Evolutionary conservation across 2,329 filamentous ascomycete species (phyloP).

Genomic region (Raffaelea arxii): DNA sequence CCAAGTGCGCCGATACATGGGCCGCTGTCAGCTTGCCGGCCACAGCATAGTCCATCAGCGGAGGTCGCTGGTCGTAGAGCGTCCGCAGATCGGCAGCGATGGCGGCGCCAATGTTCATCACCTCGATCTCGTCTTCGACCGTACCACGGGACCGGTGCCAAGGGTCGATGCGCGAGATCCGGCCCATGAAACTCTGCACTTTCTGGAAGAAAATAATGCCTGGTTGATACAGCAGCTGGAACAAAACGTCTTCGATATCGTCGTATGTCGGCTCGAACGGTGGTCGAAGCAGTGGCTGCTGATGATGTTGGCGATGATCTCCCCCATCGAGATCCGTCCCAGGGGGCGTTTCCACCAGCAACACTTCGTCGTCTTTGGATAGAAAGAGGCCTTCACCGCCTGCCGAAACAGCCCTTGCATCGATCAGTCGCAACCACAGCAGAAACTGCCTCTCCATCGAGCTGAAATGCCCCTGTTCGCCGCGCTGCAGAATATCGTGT

Average conservation of each 20-base stretch:
- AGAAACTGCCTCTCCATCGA: conserved; percentile 36
- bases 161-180: conserved; percentile 45
- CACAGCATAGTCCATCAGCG: conserved; percentile 46
- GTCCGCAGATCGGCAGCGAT: conserved; percentile 41
- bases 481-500: conserved; percentile 35
- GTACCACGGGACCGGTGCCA: conserved; percentile 47
- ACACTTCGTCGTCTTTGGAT: conserved; percentile 33
- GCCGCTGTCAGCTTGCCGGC: conserved; percentile 37
- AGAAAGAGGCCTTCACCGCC: conserved; percentile 46
- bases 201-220: conserved; percentile 48
- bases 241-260: conserved; percentile 40
- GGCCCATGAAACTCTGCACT: conserved; percentile 46
- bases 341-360: conserved; percentile 34
- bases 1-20: conserved; percentile 37
- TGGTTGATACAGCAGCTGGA: conserved; percentile 44
- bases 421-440: conserved; percentile 45
- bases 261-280: conserved; percentile 17
- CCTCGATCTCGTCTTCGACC: conserved; percentile 47
- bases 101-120: conserved; percentile 41
- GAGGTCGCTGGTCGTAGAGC: conserved; percentile 39
- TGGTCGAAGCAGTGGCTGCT: background rate
- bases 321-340: conserved; percentile 25
- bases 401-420: conserved; percentile 44
- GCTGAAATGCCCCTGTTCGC: conserved; percentile 25
- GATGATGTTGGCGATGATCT: conserved; percentile 11